phyloP scores from a whole-genome alignment of 306 rosid species.

The Aeschynomene evenia region DNA sequence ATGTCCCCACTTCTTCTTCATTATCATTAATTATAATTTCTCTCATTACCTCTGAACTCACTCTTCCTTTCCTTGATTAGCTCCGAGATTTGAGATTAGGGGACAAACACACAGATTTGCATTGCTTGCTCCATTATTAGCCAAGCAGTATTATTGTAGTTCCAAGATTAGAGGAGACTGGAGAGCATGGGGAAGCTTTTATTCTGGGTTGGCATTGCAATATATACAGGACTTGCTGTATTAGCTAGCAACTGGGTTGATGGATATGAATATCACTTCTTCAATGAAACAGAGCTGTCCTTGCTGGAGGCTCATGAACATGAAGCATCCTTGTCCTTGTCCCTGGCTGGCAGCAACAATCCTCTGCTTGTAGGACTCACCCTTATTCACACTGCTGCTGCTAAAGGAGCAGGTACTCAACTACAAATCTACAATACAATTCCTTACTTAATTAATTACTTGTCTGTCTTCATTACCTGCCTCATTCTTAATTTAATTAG shows the following conservation, averaged over 20 bases:
- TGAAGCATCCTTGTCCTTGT: conserved; percentile 46
- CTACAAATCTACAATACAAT: not conserved
- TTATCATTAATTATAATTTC: not conserved
- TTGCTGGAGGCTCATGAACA: conserved; percentile 52
- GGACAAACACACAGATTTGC: not conserved
- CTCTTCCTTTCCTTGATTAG: conserved; percentile 36
- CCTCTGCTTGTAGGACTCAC: conserved; percentile 73
- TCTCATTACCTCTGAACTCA: not conserved
- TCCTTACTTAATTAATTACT: not conserved
- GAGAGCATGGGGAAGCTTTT: conserved; percentile 42
- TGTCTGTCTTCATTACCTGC: not conserved
- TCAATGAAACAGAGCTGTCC: conserved; percentile 66
- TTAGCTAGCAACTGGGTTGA: conserved; percentile 42
- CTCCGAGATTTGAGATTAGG: conserved; percentile 20
- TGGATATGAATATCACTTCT: conserved; percentile 34
- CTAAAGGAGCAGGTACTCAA: conserved; percentile 78
- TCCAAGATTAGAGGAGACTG: not conserved
- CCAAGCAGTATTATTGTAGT: not conserved
- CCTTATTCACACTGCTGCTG: conserved; percentile 68
- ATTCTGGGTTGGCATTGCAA: conserved; percentile 44
- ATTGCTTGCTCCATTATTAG: conserved; percentile 1
- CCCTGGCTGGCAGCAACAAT: not conserved
- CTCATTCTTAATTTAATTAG: conserved; percentile 6
- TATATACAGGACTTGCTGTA: conserved; percentile 41
- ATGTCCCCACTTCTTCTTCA: conserved; percentile 9